These are phyloP conservation scores for Paramicrosporidium saccamoebae DNA, from an alignment of 371 early-diverging fungal species.

Conservation along the genomic window DNA sequence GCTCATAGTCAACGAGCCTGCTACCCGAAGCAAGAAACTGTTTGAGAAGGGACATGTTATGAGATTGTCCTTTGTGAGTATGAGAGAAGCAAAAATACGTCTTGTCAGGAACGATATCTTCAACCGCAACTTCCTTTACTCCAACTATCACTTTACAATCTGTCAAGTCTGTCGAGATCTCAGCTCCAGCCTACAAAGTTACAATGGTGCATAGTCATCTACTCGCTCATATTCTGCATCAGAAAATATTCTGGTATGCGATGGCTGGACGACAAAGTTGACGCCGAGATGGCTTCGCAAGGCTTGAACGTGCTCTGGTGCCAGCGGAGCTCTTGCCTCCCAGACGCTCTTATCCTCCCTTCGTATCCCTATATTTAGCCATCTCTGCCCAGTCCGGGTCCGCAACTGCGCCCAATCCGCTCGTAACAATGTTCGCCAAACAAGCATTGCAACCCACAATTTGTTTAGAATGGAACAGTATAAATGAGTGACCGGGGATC, in stretches of 20 bases:
- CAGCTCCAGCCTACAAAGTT: slow-evolving; percentile 36
- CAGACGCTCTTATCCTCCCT: slow-evolving; percentile 81
- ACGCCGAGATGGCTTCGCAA: slow-evolving; percentile 46
- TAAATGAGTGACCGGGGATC: too few relatives aligned
- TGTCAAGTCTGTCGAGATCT: slow-evolving; percentile 47
- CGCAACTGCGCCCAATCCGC: too few relatives aligned
- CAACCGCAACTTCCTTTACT: slow-evolving; percentile 78
- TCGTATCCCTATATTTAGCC: slow-evolving; percentile 64
- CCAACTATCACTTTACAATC: slow-evolving; percentile 68
- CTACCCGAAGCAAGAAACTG: slow-evolving; percentile 44
- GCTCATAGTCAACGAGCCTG: slow-evolving; percentile 73
- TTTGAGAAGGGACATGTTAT: slow-evolving; percentile 72
- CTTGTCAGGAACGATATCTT: slow-evolving; percentile 39
- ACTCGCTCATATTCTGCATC: slow-evolving; percentile 41
- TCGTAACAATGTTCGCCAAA: too few relatives aligned
- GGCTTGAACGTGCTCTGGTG: slow-evolving; percentile 30
- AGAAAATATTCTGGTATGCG: slow-evolving; percentile 53
- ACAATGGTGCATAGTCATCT: slow-evolving; percentile 1
- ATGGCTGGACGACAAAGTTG: slow-evolving; percentile 55
- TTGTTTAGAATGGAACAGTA: too few relatives aligned
- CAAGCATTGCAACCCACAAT: too few relatives aligned
- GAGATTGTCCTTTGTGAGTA: slow-evolving; percentile 73
- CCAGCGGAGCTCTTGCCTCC: slow-evolving; percentile 67
- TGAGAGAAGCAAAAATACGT: slow-evolving; percentile 83
- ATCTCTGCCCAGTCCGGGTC: too few relatives aligned